These are phyloP conservation scores for Carex sylvatica DNA, from an alignment of 202 grass and related monocot genomes.

Conservation along the genomic window DNA sequence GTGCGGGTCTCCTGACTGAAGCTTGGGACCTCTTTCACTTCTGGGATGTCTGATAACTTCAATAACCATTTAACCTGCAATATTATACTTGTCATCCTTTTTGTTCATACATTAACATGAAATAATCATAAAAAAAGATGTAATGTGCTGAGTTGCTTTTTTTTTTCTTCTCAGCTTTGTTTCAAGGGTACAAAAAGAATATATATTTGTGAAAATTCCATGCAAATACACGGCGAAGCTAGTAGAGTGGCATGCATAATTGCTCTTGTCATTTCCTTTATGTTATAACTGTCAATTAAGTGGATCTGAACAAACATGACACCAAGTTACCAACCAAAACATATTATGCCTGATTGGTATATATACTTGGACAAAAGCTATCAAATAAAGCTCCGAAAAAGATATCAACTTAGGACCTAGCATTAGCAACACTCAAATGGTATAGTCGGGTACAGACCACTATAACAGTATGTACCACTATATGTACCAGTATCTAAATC, in stretches of 20 bases:
- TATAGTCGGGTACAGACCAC: not conserved
- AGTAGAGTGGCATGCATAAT: not conserved
- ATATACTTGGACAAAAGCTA: not conserved
- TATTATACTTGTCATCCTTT: not conserved
- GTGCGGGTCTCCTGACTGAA: constrained; percentile 60
- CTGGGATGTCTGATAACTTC: constrained; percentile 83
- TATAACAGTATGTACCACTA: not conserved
- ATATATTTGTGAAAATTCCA: not conserved
- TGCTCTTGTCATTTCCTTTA: not conserved
- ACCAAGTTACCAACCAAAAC: not conserved
- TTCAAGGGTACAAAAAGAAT: not conserved
- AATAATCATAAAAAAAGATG: not conserved
- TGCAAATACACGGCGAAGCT: too few relatives aligned
- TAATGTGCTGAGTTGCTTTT: constrained; percentile 1
- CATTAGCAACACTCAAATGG: not conserved
- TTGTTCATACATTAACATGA: not conserved
- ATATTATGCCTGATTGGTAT: not conserved
- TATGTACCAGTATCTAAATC: not conserved
- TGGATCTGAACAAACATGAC: not conserved
- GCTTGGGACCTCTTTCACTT: constrained; percentile 70
- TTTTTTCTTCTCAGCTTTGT: not conserved
- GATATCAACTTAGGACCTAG: not conserved
- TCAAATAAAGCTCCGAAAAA: not conserved
- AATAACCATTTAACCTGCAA: constrained; percentile 83
- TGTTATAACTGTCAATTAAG: not conserved